Evolutionary conservation across 495 filamentous ascomycete genomes (phyloP).

Genomic region (Aspergillus asperescens): DNA sequence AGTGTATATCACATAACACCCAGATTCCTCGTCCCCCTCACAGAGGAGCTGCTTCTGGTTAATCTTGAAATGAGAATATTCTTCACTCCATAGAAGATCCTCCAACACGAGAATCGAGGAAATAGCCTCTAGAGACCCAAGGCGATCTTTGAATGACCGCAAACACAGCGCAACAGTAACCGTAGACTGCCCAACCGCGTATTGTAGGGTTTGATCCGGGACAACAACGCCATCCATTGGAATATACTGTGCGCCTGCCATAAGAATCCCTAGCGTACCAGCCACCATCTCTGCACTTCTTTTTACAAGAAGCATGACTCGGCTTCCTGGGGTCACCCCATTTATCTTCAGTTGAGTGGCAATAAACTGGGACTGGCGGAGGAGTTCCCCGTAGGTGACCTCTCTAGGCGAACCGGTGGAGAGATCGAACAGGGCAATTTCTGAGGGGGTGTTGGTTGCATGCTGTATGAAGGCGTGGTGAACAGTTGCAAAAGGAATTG

Average conservation of each 20-base stretch:
- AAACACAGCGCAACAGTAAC: conserved; percentile 2
- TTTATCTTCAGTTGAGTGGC: neutral
- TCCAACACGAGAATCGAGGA: conserved; percentile 2
- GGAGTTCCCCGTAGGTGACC: conserved; percentile 4
- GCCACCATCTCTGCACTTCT: conserved; percentile 9
- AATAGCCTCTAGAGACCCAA: neutral
- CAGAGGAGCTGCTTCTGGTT: neutral
- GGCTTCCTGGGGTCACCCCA: neutral
- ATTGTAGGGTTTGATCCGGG: conserved; percentile 3
- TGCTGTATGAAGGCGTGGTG: conserved; percentile 8
- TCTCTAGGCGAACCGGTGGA: neutral
- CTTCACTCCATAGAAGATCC: neutral
- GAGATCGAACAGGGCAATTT: conserved; percentile 1
- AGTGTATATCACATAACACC: conserved; percentile 11
- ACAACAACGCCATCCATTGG: conserved; percentile 8
- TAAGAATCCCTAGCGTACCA: conserved; percentile 5
- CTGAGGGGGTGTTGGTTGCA: neutral
- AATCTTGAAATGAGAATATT: neutral
- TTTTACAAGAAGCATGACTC: neutral
- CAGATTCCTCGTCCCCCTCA: neutral
- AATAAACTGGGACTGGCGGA: conserved; percentile 4
- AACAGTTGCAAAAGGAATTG: conserved; percentile 4
- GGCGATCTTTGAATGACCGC: neutral
- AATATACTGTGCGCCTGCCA: conserved; percentile 9
- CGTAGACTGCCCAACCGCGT: conserved; percentile 1